Evolutionary conservation across 164 flowering plant species (phyloP), one percentile per base, ranked within the genome.

Genomic region (Amborella trichopoda): DNA sequence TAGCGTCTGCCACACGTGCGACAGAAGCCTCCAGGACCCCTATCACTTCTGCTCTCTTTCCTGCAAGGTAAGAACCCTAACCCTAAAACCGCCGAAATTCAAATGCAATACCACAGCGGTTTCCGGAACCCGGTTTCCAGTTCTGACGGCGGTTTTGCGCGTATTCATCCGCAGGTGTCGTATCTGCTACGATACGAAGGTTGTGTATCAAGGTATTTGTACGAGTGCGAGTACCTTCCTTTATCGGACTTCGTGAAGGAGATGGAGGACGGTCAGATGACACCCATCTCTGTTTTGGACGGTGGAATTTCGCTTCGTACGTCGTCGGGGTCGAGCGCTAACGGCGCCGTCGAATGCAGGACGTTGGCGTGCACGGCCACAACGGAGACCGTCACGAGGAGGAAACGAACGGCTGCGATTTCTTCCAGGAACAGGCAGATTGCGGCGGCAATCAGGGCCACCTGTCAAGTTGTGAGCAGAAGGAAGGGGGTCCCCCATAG

Each of bases 11-110:
- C 32, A 28, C 27, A 48, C 47, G 24, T 67, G 71, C 42, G 49
- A 55, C 22, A 55, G 68, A 40, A 49, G 39, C 34, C 62, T 63
- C 42, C 65, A 63, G 52, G 65, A 48, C 10, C 49, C 52, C 0
- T 54, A 44, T 65, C 61, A 46, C 9, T 59, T 59, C 48, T 67
- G 71, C 59, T 67, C 68, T 21, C 41, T 67, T 30, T 45, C 59
- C 28, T 67, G 71, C 59, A 67, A 63, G 71, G 71, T 67, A 53
- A 10, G 20, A 17, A 39, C 41, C 26, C 9, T 3, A 19, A 2
- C 3, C 22, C 11, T 5, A 44, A 20, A 20, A 30, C 3, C 22
- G 1, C 4, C 14, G 2, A 18, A 2, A 40, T 1, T 40, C 10
- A 25, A 23, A 3, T 27, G 6, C 14, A 4, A 5, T 17, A 19